Conservation (phyloP, 805 yeast species). For the Candida saitoana region DNA sequence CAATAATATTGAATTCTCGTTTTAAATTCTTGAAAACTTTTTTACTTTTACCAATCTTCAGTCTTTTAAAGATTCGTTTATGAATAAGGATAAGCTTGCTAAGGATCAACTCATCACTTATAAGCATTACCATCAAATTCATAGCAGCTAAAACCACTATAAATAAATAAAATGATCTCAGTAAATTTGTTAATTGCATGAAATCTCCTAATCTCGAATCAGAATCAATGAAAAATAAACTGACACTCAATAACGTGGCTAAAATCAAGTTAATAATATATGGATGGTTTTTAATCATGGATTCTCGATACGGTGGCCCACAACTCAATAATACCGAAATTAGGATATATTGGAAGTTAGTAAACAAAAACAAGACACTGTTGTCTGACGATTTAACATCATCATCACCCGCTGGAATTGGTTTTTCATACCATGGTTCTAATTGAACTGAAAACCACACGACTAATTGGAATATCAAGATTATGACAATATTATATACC, state of each 20-base stretch:
- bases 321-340: conserved; percentile 79
- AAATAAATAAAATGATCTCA: conserved; percentile 46
- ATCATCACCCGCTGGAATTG: conserved; percentile 71
- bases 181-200: conserved; percentile 70
- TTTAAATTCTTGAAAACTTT: conserved; percentile 37
- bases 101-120: conserved; percentile 45
- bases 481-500: conserved; percentile 66
- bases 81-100: conserved; percentile 34
- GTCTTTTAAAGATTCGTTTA: conserved; percentile 30
- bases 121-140: conserved; percentile 47
- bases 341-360: conserved; percentile 86
- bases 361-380: conserved; percentile 72
- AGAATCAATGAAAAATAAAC: conserved; percentile 52
- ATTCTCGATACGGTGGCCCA: conserved; percentile 91
- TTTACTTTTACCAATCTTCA: conserved; percentile 25
- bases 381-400: conserved; percentile 86
- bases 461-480: conserved; percentile 60
- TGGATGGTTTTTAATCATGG: conserved; percentile 62
- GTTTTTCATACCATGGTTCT: conserved; percentile 73
- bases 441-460: conserved; percentile 60
- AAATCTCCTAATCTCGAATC: conserved; percentile 56
- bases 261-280: conserved; percentile 59
- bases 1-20: conserved; percentile 10
- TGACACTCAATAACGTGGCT: conserved; percentile 47
- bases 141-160: conserved; percentile 43